Evolutionary conservation across 129 eudicot genomes (phyloP), one percentile per base, ranked within the genome.

Genomic region (Tagetes patula): DNA sequence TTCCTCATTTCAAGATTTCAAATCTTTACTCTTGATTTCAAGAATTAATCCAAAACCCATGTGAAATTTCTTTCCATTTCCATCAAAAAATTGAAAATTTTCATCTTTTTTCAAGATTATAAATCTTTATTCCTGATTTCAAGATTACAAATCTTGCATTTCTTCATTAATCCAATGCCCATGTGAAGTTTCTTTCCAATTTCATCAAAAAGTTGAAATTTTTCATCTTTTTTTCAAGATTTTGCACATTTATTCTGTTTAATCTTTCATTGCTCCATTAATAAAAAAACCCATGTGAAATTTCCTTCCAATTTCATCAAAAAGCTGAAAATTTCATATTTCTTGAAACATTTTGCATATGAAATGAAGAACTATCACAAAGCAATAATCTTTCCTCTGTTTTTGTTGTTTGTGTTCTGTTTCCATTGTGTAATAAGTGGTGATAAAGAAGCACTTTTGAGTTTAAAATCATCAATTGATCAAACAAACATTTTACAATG

Each of bases 381-480:
- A 46, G 38, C 62, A 20, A 11, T 48, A 37, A 2, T 64, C 20
- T 65, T 65, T 49, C 63, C 63, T 74, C 30, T 75, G 12, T 65
- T 43, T 27, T 72, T n/a, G 5, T 12, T 60, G 13, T 65, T 43
- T 27, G 66, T n/a, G 5, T 12, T 60, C 13, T 70, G 38, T 31
- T 74, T 33, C 33, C 76, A 34, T 11, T 47, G 7, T 63, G 66
- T 58, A 39, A 69, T 65, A 31, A 39, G 65, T 75, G 72, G 78
- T 41, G 96, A 91, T 69, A 77, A 53, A 5, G 83, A 86, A 46
- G 83, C 96, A 30, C 89, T 91, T 75, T 8, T 91, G 31, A 76
- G 49, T 1, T 48, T 91, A 33, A 86, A 77, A 74, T 46, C 82
- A 7, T 74, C 84, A 2, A 72, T 91, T 2, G 97, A 91, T 79